Conservation (phyloP, 2,329 filamentous ascomycete genomes). For the Colletotrichum endophyticum region DNA sequence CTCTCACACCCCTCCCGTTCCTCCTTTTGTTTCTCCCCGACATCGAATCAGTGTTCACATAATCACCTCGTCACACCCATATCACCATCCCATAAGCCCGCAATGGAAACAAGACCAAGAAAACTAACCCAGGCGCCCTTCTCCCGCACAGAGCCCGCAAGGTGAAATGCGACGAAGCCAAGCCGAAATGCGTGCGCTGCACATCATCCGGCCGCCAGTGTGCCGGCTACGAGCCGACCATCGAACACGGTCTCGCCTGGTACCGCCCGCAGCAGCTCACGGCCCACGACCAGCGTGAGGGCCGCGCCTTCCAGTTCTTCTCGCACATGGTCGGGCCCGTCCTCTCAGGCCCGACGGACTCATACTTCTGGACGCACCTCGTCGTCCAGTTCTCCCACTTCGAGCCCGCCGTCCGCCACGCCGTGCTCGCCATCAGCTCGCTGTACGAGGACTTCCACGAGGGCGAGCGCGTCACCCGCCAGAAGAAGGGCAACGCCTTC, state of each 20-base stretch:
- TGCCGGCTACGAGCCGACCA: constrained; percentile 9
- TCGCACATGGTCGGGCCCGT: constrained; percentile 12
- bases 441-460: constrained; percentile 40
- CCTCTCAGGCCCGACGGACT: constrained; percentile 16
- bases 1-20: background rate
- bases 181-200: constrained; percentile 57
- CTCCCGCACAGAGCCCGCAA: constrained; percentile 50
- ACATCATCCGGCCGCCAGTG: constrained; percentile 55
- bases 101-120: background rate
- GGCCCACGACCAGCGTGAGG: constrained; percentile 23
- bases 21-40: background rate
- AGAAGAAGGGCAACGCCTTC: constrained; percentile 12
- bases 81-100: background rate
- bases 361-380: constrained; percentile 47
- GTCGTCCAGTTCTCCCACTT: constrained; percentile 50
- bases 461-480: constrained; percentile 11
- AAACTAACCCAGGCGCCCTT: background rate
- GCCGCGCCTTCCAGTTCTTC: constrained; percentile 19
- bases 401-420: constrained; percentile 52
- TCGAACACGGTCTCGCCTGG: constrained; percentile 16
- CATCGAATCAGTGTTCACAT: background rate
- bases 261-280: constrained; percentile 18
- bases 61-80: background rate
- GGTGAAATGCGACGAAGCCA: constrained; percentile 63
- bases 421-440: constrained; percentile 53